Conservation (phyloP, 192 early-diverging fungal genomes). For the Glomus cerebriforme region DNA sequence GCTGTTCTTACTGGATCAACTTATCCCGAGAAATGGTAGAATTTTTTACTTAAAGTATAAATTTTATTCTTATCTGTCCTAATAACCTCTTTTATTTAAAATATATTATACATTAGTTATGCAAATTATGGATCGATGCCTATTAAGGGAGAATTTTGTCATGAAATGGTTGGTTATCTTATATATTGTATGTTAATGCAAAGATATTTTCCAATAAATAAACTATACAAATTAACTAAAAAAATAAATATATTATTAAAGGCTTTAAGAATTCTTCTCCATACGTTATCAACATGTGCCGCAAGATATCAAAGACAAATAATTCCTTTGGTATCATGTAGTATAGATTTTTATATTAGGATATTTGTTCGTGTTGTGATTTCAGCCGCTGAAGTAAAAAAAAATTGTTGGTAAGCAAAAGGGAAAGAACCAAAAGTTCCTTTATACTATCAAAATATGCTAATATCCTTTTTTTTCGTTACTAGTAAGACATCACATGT, state of each 20-base stretch:
- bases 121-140: conserved; percentile 96
- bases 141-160: conserved; percentile 84
- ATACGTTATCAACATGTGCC: conserved; percentile 81
- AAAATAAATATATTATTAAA: conserved; percentile 29
- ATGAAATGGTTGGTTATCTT: conserved; percentile 74
- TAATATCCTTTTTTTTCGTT: conserved; percentile 1
- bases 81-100: too few species aligned
- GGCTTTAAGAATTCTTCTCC: conserved; percentile 85
- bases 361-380: conserved; percentile 91
- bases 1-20: conserved; percentile 90
- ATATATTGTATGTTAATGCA: background rate
- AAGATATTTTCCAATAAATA: background rate
- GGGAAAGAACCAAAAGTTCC: background rate
- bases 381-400: conserved; percentile 74
- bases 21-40: conserved; percentile 76
- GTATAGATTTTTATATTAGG: conserved; percentile 98
- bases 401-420: conserved; percentile 62
- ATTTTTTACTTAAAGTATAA: background rate
- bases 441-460: background rate
- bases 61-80: too few species aligned
- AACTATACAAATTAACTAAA: background rate
- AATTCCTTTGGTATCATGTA: conserved; percentile 85
- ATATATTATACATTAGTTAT: conserved; percentile 54
- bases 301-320: conserved; percentile 83
- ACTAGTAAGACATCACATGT: conserved; percentile 77